Evolutionary conservation across 352 stramenopile species (phyloP), one percentile per base, ranked within the genome.

Genomic region (Globisporangium paddicum): DNA sequence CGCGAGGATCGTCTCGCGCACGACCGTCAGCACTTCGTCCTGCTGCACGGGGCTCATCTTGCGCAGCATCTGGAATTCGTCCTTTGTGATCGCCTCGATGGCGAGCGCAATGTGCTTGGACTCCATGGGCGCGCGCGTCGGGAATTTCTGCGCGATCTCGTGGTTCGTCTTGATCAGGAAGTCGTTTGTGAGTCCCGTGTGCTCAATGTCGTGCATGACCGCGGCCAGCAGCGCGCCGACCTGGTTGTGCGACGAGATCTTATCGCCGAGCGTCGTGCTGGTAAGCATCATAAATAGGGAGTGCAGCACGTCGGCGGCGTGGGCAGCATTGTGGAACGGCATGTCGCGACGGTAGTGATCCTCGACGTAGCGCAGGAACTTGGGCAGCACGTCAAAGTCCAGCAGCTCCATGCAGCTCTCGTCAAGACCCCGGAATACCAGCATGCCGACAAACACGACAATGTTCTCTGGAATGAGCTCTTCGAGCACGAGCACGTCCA

Each of bases 281-380:
- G 71, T 77, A 21, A 93, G 58, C 64, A 87, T 71, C 65, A 79
- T 84, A 61, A 89, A 93, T 41, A 93, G 63, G 21, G 79, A 79
- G 63, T 93, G 84, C 63, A 91, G 71, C 60, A 93, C 84, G 51
- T 93, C 84, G 0, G 84, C 79, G 0, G 80, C 84, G 50, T 93
- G 84, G n/a, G 76, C 81, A 8, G 82, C 84, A 32, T 93, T 93
- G 66, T 93, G 84, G 60, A 92, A 93, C 34, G 79, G 82, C 65
- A 89, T 90, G 42, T 71, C 72, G 30, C 69, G 57, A 53, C 79
- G 64, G 64, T 93, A 93, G 1, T 72, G 72, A 8, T 66, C 69
- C 61, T 93, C 73, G 55, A 93, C 74, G 64, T 88, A 64, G 19
- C 59, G 64, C n/a, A 89, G 50, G 45, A 89, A 88, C 26, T 58